Percentiles rank a stretch among this genome's conserved stretches.
Evolutionary conservation across 1,284 basidiomycete genomes (phyloP).

Genomic region (Rhizoctonia solani): DNA sequence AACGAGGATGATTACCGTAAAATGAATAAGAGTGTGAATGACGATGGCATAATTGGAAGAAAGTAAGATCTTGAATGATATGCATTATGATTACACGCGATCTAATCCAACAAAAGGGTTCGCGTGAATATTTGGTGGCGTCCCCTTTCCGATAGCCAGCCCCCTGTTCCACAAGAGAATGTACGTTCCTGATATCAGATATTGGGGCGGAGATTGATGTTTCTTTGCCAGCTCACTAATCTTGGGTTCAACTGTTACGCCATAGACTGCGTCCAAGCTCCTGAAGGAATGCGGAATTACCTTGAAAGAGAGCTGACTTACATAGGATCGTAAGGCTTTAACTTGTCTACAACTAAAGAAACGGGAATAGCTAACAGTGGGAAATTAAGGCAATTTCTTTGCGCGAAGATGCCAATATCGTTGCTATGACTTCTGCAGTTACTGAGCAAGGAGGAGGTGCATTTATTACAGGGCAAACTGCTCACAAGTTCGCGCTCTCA

Average conservation of each 20-base stretch:
- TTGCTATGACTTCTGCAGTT: constrained; percentile 49
- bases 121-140: constrained; percentile 71
- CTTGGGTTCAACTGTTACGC: constrained; percentile 84
- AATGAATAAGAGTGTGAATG: constrained; percentile 69
- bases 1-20: constrained; percentile 80
- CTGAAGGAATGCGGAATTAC: constrained; percentile 66
- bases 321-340: constrained; percentile 66
- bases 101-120: too few species aligned
- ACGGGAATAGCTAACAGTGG: background rate
- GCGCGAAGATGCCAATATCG: constrained; percentile 57
- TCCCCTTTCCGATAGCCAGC: constrained; percentile 40
- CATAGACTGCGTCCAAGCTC: constrained; percentile 73
- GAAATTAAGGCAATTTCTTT: constrained; percentile 61
- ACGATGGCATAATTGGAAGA: constrained; percentile 53
- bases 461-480: constrained; percentile 67
- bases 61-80: too few species aligned
- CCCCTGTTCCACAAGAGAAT: constrained; percentile 4
- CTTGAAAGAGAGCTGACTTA: constrained; percentile 63
- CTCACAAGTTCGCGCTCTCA: constrained; percentile 65
- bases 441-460: constrained; percentile 50
- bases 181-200: constrained; percentile 11
- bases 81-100: too few species aligned
- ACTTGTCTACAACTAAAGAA: background rate
- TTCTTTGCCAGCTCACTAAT: constrained; percentile 54
- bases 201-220: constrained; percentile 28